phyloP scores from a whole-genome alignment of 768 basidiomycete genomes.

The Hydnomerulius pinastri region DNA sequence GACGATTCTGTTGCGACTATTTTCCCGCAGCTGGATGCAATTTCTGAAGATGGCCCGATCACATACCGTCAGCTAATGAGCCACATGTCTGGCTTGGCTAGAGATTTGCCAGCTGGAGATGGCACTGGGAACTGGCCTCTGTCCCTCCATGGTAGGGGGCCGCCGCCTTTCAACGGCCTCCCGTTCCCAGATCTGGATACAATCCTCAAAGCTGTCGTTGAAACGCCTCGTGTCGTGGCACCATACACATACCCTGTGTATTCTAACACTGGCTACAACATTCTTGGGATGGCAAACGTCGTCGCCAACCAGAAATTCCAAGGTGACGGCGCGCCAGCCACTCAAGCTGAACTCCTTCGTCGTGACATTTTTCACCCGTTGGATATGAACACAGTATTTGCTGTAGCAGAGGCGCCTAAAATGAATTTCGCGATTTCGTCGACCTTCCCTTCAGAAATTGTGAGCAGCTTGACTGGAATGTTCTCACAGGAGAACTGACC shows the following conservation, averaged over 20 bases:
- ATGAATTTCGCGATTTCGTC: slow-evolving; percentile 43
- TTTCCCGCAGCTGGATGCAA: slow-evolving; percentile 39
- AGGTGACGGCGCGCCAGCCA: slow-evolving; percentile 22
- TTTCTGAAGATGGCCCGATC: slow-evolving; percentile 25
- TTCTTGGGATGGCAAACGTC: slow-evolving; percentile 39
- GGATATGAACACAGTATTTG: slow-evolving; percentile 46
- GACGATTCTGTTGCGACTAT: slow-evolving; percentile 53
- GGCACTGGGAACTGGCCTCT: slow-evolving; percentile 43
- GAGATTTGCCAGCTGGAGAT: slow-evolving; percentile 38
- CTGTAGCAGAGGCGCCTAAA: slow-evolving; percentile 37
- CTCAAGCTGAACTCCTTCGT: slow-evolving; percentile 45
- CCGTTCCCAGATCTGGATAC: slow-evolving; percentile 32
- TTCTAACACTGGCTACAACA: slow-evolving; percentile 38
- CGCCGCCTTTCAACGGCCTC: slow-evolving; percentile 31
- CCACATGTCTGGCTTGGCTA: slow-evolving; percentile 37
- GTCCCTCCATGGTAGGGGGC: slow-evolving; percentile 25
- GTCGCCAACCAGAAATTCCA: slow-evolving; percentile 29
- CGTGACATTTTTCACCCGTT: slow-evolving; percentile 53
- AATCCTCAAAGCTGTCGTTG: slow-evolving; percentile 38
- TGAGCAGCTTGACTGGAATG: slow-evolving; percentile 17
- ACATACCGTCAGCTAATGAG: slow-evolving; percentile 44
- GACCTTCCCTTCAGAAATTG: slow-evolving; percentile 35
- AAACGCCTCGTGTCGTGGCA: slow-evolving; percentile 41
- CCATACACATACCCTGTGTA: slow-evolving; percentile 49
- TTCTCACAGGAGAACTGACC: background rate